Base-by-base conservation (phyloP, 2,329 filamentous ascomycete species). In the Penicillium janthinellum region DNA sequence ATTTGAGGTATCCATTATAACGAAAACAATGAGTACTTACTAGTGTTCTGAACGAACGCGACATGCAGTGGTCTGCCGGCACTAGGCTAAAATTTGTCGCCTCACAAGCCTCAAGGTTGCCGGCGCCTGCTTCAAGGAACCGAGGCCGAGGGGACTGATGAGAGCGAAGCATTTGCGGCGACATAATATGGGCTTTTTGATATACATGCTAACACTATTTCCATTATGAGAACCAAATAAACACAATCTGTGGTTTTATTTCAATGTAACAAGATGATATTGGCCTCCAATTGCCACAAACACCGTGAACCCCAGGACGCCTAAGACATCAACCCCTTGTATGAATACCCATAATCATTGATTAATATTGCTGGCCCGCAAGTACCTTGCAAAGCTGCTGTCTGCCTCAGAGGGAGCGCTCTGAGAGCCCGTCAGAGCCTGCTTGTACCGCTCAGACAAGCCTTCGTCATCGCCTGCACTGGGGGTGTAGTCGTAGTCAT, bases 371-470 rank as follows among this genome's bases (percentile, higher is more conserved):
- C 69, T 75, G 6, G 75, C 71, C 55, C 71, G 73, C 62, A 84
- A 66, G 63, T 83, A 84, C 64, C 82, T 75, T 25, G 79, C 76
- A 68, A 85, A 83, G 64, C 81, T 84, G 61, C 80, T 75, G 60
- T 84, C 83, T 49, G 81, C 75, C 57, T 79, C 77, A 11, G 75
- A 74, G 17, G 71, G 71, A 12, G 65, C 69, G 49, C 70, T 70
- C 52, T 75, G 71, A 35, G 71, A 84, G 12, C 86, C 84, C 39
- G 83, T 81, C 69, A 96, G 80, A 0, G 92, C 91, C 45, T 90
- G 84, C 72, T 90, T 84, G 73, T 97, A 98, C 64, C 92, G 83
- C 52, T 86, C 81, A 71, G 90, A 87, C 49, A 96, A 81, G 2
- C 90, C 87, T 62, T 88, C 84, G 62, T 86, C 83, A 64, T 86